Evolutionary conservation across 495 filamentous ascomycete species (phyloP).

Genomic region (Neurospora sp.): DNA sequence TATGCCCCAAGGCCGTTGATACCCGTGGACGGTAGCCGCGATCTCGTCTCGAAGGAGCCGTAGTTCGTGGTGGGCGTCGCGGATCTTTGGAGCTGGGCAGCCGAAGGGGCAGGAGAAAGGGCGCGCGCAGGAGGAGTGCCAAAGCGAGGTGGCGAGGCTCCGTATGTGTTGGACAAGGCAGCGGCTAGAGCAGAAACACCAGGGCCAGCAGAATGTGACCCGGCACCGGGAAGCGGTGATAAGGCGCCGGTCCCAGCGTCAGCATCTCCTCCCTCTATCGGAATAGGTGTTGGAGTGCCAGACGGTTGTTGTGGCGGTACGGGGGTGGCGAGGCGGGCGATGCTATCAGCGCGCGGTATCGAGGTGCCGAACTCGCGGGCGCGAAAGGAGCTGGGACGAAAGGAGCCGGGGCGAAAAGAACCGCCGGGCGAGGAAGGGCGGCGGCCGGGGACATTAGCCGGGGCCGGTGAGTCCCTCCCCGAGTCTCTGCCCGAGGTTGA

Average conservation of each 20-base stretch:
- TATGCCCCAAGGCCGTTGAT: slow-evolving; percentile 35
- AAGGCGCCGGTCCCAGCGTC: slow-evolving; percentile 23
- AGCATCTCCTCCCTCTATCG: slow-evolving; percentile 15
- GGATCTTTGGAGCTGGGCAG: slow-evolving; percentile 34
- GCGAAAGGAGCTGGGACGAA: slow-evolving; percentile 31
- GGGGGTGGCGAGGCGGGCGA: slow-evolving; percentile 63
- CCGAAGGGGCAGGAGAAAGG: slow-evolving; percentile 44
- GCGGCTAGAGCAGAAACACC: slow-evolving; percentile 70
- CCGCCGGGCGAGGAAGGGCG: slow-evolving; percentile 32
- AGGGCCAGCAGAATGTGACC: slow-evolving; percentile 45
- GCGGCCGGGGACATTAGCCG: slow-evolving; percentile 1
- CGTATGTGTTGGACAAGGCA: slow-evolving; percentile 56
- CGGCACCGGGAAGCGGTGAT: slow-evolving; percentile 44
- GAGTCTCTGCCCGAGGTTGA: slow-evolving; percentile 20
- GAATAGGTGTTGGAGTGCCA: slow-evolving; percentile 36
- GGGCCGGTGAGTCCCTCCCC: slow-evolving; percentile 23
- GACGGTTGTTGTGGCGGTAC: slow-evolving; percentile 35
- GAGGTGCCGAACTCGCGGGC: slow-evolving; percentile 31
- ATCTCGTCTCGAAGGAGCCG: slow-evolving; percentile 63
- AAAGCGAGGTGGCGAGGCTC: slow-evolving; percentile 48
- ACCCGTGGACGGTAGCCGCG: slow-evolving; percentile 32
- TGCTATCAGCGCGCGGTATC: slow-evolving; percentile 53
- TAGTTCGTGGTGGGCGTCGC: slow-evolving; percentile 52
- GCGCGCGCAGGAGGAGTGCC: slow-evolving; percentile 45
- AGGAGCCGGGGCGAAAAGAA: slow-evolving; percentile 23